Evolutionary conservation across 345 rosid genomes (phyloP), one percentile per base, ranked within the genome.

Genomic region (Anacardium occidentale): DNA sequence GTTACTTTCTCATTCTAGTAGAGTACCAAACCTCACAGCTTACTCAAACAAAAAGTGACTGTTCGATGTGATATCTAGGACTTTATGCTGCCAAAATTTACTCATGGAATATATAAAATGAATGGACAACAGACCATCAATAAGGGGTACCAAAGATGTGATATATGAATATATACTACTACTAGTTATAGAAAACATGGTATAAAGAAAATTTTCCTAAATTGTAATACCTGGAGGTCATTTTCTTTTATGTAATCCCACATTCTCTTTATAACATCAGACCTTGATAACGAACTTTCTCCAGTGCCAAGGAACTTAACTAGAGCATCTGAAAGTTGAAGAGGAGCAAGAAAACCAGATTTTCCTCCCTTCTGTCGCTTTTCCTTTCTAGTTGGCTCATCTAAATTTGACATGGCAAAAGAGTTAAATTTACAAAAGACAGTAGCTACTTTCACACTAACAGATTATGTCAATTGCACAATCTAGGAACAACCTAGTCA

Each of bases 251-350:
- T 82, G 78, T 87, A 87, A 62, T 68, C 79, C 86, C 84, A 82
- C 79, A 81, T 80, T 85, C 84, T 79, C 72, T 85, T 85, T 37
- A 83, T 77, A 5, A 74, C 83, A 42, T 80, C 85, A 72, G 82
- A 74, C 51, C 86, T 76, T 42, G 86, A 70, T 44, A 86, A 72
- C 65, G 48, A 79, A 66, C 74, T 83, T 78, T 85, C 89, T 54
- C 87, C 89, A 2, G 84, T 81, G 42, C 88, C 88, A 37, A 87
- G 69, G 72, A 85, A 87, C 62, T 83, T 85, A 11, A 80, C 75
- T 24, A 87, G 83, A 54, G 85, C 81, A 51, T 81, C 85, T 20
- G 89, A 86, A 63, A 84, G 86, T 67, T 68, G 84, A 80, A 81
- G 85, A 73, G 91, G 89, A 34, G 83, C 87, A 34, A 84, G 84